phyloP scores from a whole-genome alignment of 345 rosid species.

The Eutrema yunnanense region DNA sequence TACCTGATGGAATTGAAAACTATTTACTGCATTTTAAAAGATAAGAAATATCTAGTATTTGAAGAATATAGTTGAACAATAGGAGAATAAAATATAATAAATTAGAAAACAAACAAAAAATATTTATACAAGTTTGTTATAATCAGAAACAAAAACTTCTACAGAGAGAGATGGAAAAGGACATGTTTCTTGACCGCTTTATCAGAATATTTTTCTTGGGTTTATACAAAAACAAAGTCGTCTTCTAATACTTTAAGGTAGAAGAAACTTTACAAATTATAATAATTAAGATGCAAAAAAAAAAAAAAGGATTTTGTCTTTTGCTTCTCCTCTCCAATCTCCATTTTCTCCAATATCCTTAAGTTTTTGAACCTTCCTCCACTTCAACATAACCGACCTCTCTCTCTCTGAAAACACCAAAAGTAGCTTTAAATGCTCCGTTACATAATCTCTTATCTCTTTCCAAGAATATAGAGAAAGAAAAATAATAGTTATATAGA shows the following conservation, averaged over 20 bases:
- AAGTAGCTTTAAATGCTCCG: constrained; percentile 31
- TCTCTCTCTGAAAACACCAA: constrained; percentile 10
- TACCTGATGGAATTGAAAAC: constrained; percentile 8
- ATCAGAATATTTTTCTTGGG: constrained; percentile 33
- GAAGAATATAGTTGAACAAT: neutral
- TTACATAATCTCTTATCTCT: constrained; percentile 36
- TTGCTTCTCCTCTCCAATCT: constrained; percentile 31
- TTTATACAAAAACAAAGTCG: constrained; percentile 26
- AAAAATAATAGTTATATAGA: constrained; percentile 28
- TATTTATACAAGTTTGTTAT: constrained; percentile 29
- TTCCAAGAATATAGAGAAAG: constrained; percentile 29
- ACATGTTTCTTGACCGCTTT: constrained; percentile 46
- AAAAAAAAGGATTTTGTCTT: constrained; percentile 33
- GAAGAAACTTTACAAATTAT: constrained; percentile 1
- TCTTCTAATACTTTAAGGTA: constrained; percentile 27
- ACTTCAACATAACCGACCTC: constrained; percentile 36
- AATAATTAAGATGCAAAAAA: neutral
- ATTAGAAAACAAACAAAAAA: constrained; percentile 19
- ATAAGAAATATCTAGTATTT: neutral
- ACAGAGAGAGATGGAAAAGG: constrained; percentile 25
- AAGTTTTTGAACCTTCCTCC: constrained; percentile 20
- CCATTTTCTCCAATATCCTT: constrained; percentile 27
- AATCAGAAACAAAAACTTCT: neutral
- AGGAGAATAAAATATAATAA: constrained; percentile 7
- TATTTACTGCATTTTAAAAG: neutral